These are phyloP conservation scores for Cetraspora pellucida DNA, from an alignment of 192 early-diverging fungal genomes.

Conservation along the genomic window DNA sequence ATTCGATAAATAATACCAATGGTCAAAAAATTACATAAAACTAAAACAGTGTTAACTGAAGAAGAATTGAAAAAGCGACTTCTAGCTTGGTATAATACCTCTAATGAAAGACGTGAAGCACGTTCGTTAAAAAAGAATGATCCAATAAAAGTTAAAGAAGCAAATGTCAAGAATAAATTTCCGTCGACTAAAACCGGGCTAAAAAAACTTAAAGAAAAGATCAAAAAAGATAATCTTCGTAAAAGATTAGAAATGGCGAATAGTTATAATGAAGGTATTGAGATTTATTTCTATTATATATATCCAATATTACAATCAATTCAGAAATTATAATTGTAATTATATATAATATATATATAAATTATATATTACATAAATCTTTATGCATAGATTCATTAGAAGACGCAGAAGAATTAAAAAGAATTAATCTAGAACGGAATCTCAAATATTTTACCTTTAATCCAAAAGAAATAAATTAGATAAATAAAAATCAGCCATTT, in stretches of 20 bases:
- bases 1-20: no score
- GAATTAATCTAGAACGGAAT: not conserved
- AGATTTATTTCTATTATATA: no score
- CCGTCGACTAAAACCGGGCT: not conserved
- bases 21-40: no score
- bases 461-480: not conserved
- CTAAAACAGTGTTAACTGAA: no score
- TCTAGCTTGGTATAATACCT: not conserved
- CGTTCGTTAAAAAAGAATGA: not conserved
- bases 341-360: not conserved
- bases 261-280: not conserved
- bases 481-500: not conserved
- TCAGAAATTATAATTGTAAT: not conserved
- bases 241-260: not conserved
- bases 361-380: not conserved
- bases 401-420: not conserved
- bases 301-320: not conserved
- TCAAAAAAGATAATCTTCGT: not conserved
- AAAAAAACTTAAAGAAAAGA: slow-evolving; percentile 16
- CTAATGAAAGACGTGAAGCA: not conserved
- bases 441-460: slow-evolving; percentile 9
- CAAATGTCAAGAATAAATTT: not conserved
- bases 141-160: not conserved
- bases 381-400: not conserved
- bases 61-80: not conserved